Conservation (phyloP, 495 filamentous ascomycete genomes). For the Coniosporium apollinis region DNA sequence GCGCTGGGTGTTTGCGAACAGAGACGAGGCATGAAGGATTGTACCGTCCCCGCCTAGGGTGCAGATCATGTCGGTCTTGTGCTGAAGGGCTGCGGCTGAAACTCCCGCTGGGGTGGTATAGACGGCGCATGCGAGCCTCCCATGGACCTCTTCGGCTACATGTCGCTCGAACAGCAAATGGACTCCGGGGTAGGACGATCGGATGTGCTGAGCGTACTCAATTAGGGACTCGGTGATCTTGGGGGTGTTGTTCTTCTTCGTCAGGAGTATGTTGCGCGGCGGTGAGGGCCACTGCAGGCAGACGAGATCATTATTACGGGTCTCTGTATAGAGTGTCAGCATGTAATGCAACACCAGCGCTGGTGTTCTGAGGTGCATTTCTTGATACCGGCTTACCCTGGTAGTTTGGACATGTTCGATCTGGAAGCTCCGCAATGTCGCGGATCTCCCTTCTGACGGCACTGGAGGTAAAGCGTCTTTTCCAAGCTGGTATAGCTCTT, state of each 20-base stretch:
- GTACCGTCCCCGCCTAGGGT: constrained; percentile 94
- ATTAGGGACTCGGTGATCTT: constrained; percentile 54
- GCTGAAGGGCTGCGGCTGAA: constrained; percentile 20
- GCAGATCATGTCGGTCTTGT: constrained; percentile 72
- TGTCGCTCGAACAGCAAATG: constrained; percentile 69
- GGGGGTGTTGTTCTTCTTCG: constrained; percentile 67
- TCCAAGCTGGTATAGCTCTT: background rate
- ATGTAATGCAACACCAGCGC: background rate
- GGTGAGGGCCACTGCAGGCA: constrained; percentile 78
- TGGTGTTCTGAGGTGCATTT: background rate
- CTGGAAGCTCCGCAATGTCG: constrained; percentile 33
- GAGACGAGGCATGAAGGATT: constrained; percentile 75
- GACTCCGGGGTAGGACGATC: constrained; percentile 59
- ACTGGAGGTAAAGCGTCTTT: constrained; percentile 31
- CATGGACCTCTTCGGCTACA: constrained; percentile 55
- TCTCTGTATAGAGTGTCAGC: constrained; percentile 28
- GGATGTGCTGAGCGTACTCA: constrained; percentile 69
- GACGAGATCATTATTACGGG: constrained; percentile 43
- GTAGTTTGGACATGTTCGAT: constrained; percentile 35
- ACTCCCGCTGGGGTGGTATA: constrained; percentile 32
- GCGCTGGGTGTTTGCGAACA: constrained; percentile 65
- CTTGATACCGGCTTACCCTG: constrained; percentile 27
- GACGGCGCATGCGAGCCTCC: constrained; percentile 59
- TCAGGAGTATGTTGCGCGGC: constrained; percentile 75
- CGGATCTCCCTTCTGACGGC: constrained; percentile 27